Evolutionary conservation across 73 alveolate genomes (phyloP), one percentile per base, ranked within the genome.

Genomic region (Paramecium sonneborni): DNA sequence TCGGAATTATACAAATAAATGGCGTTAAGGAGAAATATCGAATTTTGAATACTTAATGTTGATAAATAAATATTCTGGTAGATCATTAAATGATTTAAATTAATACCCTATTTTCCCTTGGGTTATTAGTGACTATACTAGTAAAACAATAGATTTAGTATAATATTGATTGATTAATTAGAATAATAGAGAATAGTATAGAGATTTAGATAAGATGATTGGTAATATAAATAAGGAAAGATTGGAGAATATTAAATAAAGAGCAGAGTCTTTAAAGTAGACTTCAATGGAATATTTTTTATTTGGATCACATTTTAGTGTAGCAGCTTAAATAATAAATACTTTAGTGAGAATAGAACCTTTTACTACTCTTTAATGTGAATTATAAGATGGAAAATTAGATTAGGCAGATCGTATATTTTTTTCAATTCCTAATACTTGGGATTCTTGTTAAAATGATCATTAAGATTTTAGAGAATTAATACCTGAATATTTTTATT

Each of bases 31-130:
- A 3, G 96, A 94, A 9, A 86, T 98, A 41, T 89, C 98, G 23
- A 98, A 98, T 92, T 96, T 94, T 85, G 98, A 98, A 18, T 98
- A 98, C 93, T 89, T 98, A 72, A 95, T 97, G 97, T 92, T 96
- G 39, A 89, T 98, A 38, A 98, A 98, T 92, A 92, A 95, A 14
- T 93, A 85, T 46, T 96, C 99, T 12, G 95, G 98, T 57, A 92
- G 99, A 43, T 88, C 98, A 41, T 95, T 93, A 90, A 93, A 97
- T 92, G 99, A 98, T 89, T 76, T 98, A 56, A 96, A 98, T 24
- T 97, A 98, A 90, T 98, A 98, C 92, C 99, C 99, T 35, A 98
- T 98, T 24, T 98, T 97, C 91, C 99, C 99, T 1, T 98, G 99
- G 99, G 92, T 98, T 62, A 30, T 96, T 44, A 88, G 96, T 84